Evolutionary conservation across 805 yeast genomes (phyloP).

Genomic region (Candida qinlingensis): DNA sequence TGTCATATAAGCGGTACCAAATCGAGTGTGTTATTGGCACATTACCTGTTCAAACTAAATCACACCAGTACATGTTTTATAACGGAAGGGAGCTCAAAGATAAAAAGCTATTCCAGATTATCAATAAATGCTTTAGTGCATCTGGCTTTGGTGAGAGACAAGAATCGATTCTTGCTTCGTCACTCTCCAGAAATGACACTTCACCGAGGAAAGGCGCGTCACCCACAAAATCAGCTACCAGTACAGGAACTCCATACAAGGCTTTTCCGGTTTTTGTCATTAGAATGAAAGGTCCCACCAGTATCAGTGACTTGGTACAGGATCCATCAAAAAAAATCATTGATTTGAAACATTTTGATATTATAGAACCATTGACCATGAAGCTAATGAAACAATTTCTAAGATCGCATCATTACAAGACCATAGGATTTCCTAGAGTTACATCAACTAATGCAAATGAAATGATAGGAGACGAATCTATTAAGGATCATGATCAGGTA

Average conservation of each 20-base stretch:
- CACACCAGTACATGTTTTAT: slow-evolving; percentile 40
- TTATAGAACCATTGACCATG: slow-evolving; percentile 28
- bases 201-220: slow-evolving; percentile 22
- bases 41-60: slow-evolving; percentile 29
- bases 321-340: slow-evolving; percentile 33
- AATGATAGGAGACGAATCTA: too few species aligned
- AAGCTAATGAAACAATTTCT: slow-evolving; percentile 28
- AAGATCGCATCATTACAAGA: slow-evolving; percentile 18
- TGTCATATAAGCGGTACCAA: slow-evolving; percentile 23
- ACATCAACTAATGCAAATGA: background rate
- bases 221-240: slow-evolving; percentile 21
- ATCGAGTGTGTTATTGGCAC: slow-evolving; percentile 38
- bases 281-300: slow-evolving; percentile 24
- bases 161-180: slow-evolving; percentile 10
- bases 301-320: slow-evolving; percentile 34
- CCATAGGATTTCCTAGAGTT: background rate
- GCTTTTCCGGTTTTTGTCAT: slow-evolving; percentile 37
- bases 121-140: slow-evolving; percentile 25
- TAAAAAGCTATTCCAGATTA: slow-evolving; percentile 10
- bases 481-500: background rate
- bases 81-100: slow-evolving; percentile 31
- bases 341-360: slow-evolving; percentile 21
- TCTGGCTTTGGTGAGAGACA: slow-evolving; percentile 19
- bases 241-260: slow-evolving; percentile 29
- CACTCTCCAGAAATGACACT: slow-evolving; percentile 9